Evolutionary conservation across 2,329 filamentous ascomycete species (phyloP).

Genomic region (Cercospora zeina): DNA sequence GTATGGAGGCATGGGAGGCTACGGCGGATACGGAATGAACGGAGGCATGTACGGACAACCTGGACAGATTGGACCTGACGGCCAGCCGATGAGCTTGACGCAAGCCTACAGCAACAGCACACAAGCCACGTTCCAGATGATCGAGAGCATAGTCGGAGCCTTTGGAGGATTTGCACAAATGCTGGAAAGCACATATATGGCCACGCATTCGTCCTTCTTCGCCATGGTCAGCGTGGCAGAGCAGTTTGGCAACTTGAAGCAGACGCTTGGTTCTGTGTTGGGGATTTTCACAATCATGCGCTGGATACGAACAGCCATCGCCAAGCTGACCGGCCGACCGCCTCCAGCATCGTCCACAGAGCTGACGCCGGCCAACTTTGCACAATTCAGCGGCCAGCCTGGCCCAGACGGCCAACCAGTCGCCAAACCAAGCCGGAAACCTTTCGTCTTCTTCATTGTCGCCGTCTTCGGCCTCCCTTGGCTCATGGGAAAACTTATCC

Average conservation of each 20-base stretch:
- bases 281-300: constrained; percentile 95
- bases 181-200: constrained; percentile 99
- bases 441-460: constrained; percentile 90
- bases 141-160: constrained; percentile 92
- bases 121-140: constrained; percentile 95
- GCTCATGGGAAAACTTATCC: constrained; percentile 94
- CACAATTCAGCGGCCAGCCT: constrained; percentile 70
- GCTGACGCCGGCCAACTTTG: constrained; percentile 87
- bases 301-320: constrained; percentile 88
- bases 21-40: constrained; percentile 39
- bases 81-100: constrained; percentile 92
- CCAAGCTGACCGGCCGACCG: constrained; percentile 88
- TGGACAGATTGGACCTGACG: constrained; percentile 58
- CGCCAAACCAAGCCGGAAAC: constrained; percentile 83
- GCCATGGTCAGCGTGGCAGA: constrained; percentile 98
- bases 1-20: constrained; percentile 28
- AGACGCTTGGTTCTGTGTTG: constrained; percentile 87
- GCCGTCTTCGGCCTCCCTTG: constrained; percentile 95
- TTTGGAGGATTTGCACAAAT: constrained; percentile 99
- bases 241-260: constrained; percentile 89
- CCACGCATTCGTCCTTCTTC: constrained; percentile 97
- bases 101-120: constrained; percentile 93
- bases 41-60: constrained; percentile 43
- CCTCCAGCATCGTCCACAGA: constrained; percentile 82
- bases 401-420: constrained; percentile 65